A percentile compares a stretch with the other conserved stretches of the same genome.
Evolutionary conservation across 2,329 filamentous ascomycete species (phyloP).

Genomic region (Pyrenophora teres): DNA sequence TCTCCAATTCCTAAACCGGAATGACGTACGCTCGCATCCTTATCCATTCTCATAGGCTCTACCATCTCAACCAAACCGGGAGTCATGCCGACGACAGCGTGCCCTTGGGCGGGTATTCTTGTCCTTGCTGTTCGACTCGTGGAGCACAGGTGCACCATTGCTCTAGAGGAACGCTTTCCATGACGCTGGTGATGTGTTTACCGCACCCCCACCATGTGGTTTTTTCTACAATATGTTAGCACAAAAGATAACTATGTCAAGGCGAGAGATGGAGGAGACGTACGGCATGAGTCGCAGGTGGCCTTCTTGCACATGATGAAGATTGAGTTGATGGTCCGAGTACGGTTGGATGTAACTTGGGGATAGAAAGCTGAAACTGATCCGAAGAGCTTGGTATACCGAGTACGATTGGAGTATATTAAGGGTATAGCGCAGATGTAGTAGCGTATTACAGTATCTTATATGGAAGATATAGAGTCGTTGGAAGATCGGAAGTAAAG

Average conservation of each 20-base stretch:
- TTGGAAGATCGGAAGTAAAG: background rate
- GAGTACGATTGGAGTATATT: background rate
- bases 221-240: conserved; percentile 52
- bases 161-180: conserved; percentile 62
- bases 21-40: background rate
- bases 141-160: conserved; percentile 71
- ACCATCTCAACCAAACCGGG: conserved; percentile 10
- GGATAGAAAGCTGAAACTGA: background rate
- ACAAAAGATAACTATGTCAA: background rate
- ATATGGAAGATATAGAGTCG: background rate
- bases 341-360: background rate
- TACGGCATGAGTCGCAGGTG: conserved; percentile 67
- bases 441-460: background rate
- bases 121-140: conserved; percentile 64
- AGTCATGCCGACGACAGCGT: conserved; percentile 39
- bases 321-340: background rate
- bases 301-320: conserved; percentile 67
- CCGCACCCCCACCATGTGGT: conserved; percentile 70
- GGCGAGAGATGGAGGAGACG: conserved; percentile 34
- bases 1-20: background rate
- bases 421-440: background rate
- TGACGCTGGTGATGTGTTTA: conserved; percentile 63
- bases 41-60: background rate
- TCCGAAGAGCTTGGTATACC: background rate
- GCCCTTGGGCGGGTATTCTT: conserved; percentile 68